Evolutionary conservation across 225 moss, liverwort and hornwort species (phyloP).

Genomic region (Bryum argenteum): DNA sequence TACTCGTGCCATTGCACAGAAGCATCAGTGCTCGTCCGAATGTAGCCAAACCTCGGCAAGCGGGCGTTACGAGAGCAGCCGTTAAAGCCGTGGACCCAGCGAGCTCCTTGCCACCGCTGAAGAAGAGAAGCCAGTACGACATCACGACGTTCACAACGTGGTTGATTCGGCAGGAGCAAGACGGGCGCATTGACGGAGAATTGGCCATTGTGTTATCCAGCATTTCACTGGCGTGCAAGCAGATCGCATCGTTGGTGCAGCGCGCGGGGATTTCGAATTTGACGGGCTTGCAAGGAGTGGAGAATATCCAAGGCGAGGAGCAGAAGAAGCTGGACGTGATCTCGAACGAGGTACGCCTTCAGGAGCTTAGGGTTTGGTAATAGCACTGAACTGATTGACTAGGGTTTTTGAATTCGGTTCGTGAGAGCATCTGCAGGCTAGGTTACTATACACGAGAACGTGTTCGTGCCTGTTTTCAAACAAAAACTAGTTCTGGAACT

Average conservation of each 20-base stretch:
- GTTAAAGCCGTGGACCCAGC: slow-evolving; percentile 51
- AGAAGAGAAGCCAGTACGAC: slow-evolving; percentile 66
- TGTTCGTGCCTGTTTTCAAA: too few relatives aligned
- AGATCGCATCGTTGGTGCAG: slow-evolving; percentile 93
- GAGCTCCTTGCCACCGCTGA: slow-evolving; percentile 38
- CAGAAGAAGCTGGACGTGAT: slow-evolving; percentile 97
- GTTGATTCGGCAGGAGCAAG: slow-evolving; percentile 79
- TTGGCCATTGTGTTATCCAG: slow-evolving; percentile 86
- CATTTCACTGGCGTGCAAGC: slow-evolving; percentile 91
- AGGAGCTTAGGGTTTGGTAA: not conserved
- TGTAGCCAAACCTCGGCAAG: not conserved
- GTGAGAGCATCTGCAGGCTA: not conserved
- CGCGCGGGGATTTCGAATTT: slow-evolving; percentile 83
- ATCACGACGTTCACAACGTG: slow-evolving; percentile 80
- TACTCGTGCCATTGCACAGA: not conserved
- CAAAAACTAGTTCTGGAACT: too few relatives aligned
- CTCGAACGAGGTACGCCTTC: slow-evolving; percentile 99
- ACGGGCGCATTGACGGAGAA: slow-evolving; percentile 71
- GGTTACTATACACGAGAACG: too few relatives aligned
- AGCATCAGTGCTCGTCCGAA: not conserved
- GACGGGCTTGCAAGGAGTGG: slow-evolving; percentile 82
- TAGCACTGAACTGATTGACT: not conserved
- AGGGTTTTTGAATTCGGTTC: slow-evolving; percentile 14
- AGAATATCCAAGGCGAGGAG: slow-evolving; percentile 89
- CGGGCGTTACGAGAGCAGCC: slow-evolving; percentile 36